Base-by-base conservation (phyloP, 1,139 yeast species). In the Candida sp. region DNA sequence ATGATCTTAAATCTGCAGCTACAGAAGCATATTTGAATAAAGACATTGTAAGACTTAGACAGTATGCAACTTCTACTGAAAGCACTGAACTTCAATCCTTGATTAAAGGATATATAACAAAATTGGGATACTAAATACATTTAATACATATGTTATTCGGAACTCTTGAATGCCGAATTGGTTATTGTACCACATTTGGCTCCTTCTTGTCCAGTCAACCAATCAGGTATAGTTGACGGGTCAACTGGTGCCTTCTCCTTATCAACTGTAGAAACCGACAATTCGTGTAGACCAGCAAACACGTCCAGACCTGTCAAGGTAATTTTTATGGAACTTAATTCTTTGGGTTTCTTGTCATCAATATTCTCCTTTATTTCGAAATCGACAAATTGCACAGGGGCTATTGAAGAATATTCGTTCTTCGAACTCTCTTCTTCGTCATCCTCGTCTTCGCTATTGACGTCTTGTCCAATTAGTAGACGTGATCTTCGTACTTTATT, bases 181-280 rank as follows among this genome's bases (percentile, higher is more conserved):
- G 55, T 61, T 5, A 82, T 66, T 0, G 52, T 55, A 0, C 89
- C 89, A 37, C 76, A 49, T 41, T 60, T 60, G 7, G 59, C 57
- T 1, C 83, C 87, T 50, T 82, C 84, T 57, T 87, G 93, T 2
- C 96, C 96, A 1, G 95, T 83, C 36, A 88, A 58, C 91, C 91
- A 88, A 19, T 79, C 74, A 0, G 96, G 96, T 25, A 87, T 63
- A 1, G 56, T 67, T 12, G 68, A 64, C 0, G 87, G 78, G 52
- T 86, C 76, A 2, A 84, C 57, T 0, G 74, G 54, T 38, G 77
- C 80, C 12, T 66, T 54, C 4, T 70, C 53, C 19, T 54, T 47
- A 19, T 61, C 59, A 1, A 53, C 44, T 2, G 65, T 53, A 12
- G 38, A 35, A 1, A 62, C 81, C n/a, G 90, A 79, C 33, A 88